Percentiles rank a stretch among this genome's conserved stretches.
These are phyloP conservation scores for Pochonia chlamydosporia DNA, from an alignment of 2,329 filamentous ascomycete genomes.

Conservation along the genomic window DNA sequence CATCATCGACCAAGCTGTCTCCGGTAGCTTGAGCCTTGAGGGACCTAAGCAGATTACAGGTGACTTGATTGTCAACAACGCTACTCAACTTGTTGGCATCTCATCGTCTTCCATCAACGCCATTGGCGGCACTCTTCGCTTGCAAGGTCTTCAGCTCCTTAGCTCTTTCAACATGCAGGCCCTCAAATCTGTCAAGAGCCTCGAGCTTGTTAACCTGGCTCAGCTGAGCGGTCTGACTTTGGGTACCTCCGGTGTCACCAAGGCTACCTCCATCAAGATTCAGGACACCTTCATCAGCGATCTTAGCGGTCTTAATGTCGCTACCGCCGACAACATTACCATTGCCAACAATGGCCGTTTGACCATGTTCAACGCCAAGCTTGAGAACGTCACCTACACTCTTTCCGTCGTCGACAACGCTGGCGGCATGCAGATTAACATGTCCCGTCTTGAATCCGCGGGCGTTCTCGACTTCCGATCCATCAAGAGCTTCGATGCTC, in stretches of 20 bases:
- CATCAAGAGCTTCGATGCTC: constrained; percentile 66
- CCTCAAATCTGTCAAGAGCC: constrained; percentile 59
- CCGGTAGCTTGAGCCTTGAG: constrained; percentile 55
- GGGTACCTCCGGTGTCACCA: constrained; percentile 52
- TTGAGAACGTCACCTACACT: constrained; percentile 66
- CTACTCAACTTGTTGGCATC: constrained; percentile 53
- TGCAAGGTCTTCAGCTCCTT: constrained; percentile 65
- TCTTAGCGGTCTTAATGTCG: constrained; percentile 75
- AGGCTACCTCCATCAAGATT: constrained; percentile 65
- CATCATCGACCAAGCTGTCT: constrained; percentile 51
- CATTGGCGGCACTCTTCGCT: constrained; percentile 65
- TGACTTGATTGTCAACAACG: constrained; percentile 56
- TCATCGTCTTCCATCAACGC: constrained; percentile 52
- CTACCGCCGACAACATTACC: constrained; percentile 64
- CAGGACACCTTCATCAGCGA: constrained; percentile 78
- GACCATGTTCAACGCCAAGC: constrained; percentile 66
- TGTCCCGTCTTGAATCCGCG: constrained; percentile 69
- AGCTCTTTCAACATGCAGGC: constrained; percentile 59
- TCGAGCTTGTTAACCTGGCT: constrained; percentile 69
- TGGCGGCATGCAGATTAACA: constrained; percentile 59
- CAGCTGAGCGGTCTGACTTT: constrained; percentile 45
- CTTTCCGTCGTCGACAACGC: constrained; percentile 80
- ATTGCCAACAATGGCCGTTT: constrained; percentile 90
- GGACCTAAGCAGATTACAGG: constrained; percentile 53
- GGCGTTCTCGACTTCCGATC: constrained; percentile 57